Base-by-base conservation (phyloP, 805 yeast species). In the Lachancea lanzarotensis region DNA sequence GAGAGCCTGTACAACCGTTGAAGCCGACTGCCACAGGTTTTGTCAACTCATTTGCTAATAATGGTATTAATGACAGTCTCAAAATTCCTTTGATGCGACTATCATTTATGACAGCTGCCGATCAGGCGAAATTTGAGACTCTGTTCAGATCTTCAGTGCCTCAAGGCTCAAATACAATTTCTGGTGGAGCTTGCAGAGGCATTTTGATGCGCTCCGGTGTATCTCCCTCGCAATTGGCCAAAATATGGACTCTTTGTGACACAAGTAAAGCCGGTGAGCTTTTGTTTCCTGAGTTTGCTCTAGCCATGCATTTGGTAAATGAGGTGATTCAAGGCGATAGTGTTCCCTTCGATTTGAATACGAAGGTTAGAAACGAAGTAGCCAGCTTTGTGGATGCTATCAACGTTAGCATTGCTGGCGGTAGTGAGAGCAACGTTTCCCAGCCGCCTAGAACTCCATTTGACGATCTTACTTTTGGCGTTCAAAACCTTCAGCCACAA, bases 221-320 rank as follows among this genome's bases (percentile, higher is more conserved):
- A 43, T 71, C 78, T 35, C 88, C 95, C 2, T 72, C 76, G 20
- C 78, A 82, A 35, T 72, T 91, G 54, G 91, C 91, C 2, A 87
- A 79, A 54, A 84, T 91, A 49, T 91, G 98, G 98, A 81, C 84
- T 19, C 70, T 91, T 46, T 77, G 95, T n/a, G 98, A 91, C 59
- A 82, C 95, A 2, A 84, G 81, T 54, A 83, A 79, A 56, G 81
- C 93, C 7, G 98, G 98, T 1, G 74, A 79, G 45, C 75, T 91
- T 49, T 67, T 91, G 54, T 91, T 90, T 60, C 98, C 98, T 2
- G 97, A 91, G 64, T 91, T 91, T 71, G 95, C 95, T 13, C 71
- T 91, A 52, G 89, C 96, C 15, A 79, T 91, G 72, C 91, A 89
- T 63, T 72, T 91, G 54, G 89, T 95, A 60, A 84, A 85, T 54